Conservation (phyloP, 176 grass and related monocot genomes). For the Aegilops bicornis region DNA sequence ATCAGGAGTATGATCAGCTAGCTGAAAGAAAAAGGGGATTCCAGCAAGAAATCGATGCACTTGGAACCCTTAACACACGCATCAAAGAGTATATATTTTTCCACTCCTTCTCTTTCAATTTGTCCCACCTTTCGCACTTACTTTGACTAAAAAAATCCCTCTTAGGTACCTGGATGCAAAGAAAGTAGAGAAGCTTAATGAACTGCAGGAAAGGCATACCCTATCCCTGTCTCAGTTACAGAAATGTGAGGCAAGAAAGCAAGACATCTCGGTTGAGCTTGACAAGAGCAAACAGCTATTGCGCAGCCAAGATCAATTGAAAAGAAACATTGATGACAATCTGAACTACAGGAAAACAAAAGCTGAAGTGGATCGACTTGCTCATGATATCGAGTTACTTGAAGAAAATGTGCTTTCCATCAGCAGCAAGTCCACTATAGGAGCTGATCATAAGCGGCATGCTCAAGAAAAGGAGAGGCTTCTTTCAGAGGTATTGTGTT, state of each 20-base stretch:
- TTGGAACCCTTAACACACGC: conserved; percentile 47
- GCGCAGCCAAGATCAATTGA: conserved; percentile 77
- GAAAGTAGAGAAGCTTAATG: conserved; percentile 66
- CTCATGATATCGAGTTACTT: conserved; percentile 75
- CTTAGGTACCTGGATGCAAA: conserved; percentile 75
- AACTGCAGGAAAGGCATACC: conserved; percentile 52
- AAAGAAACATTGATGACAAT: conserved; percentile 98
- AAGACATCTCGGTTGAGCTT: conserved; percentile 61
- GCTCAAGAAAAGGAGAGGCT: conserved; percentile 83
- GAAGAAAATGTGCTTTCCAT: conserved; percentile 71
- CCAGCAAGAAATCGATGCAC: conserved; percentile 77
- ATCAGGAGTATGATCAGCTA: conserved; percentile 63
- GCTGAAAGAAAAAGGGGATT: conserved; percentile 76
- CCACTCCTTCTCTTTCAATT: not conserved
- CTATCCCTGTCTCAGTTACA: conserved; percentile 49
- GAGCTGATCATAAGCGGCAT: conserved; percentile 79
- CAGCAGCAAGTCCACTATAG: conserved; percentile 65
- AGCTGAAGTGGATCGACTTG: conserved; percentile 71
- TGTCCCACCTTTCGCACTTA: not conserved
- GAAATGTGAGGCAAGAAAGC: conserved; percentile 49
- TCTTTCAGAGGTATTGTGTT: conserved; percentile 76
- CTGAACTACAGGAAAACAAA: conserved; percentile 92
- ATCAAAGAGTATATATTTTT: conserved; percentile 66
- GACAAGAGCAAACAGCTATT: conserved; percentile 72
- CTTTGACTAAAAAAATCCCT: conserved; percentile 23